phyloP scores from a whole-genome alignment of 352 stramenopile genomes.

The Globisporangium splendens region DNA sequence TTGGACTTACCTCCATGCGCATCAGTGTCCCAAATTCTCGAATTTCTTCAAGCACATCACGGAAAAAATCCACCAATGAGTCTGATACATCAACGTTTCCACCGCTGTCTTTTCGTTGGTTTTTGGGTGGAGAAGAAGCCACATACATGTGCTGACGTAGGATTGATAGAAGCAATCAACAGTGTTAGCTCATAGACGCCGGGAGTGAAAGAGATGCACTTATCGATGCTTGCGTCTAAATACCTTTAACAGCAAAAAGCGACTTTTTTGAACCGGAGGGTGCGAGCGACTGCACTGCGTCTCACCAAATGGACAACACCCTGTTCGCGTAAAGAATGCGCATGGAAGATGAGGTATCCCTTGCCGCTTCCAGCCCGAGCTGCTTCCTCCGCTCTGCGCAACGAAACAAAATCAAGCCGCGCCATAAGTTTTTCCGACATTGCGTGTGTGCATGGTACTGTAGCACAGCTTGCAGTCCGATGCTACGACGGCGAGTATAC shows the following conservation, averaged over 20 bases:
- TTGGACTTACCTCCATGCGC: slow-evolving; percentile 26
- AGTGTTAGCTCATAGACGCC: not conserved
- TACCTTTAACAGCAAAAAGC: slow-evolving; percentile 21
- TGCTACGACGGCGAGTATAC: too few relatives aligned
- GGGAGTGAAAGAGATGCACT: not conserved
- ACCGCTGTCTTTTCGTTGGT: too few relatives aligned
- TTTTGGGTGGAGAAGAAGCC: not conserved
- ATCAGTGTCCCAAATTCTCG: slow-evolving; percentile 11
- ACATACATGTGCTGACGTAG: not conserved
- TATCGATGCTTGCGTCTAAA: not conserved
- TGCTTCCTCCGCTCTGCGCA: not conserved
- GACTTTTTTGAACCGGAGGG: slow-evolving; percentile 2
- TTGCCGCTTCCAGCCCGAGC: not conserved
- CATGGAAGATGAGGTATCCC: slow-evolving; percentile 6
- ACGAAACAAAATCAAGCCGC: not conserved
- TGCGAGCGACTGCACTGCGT: slow-evolving; percentile 12
- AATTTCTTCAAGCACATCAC: slow-evolving; percentile 9
- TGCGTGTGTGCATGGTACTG: too few relatives aligned
- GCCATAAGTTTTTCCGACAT: not conserved
- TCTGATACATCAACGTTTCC: not conserved
- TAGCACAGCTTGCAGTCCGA: too few relatives aligned
- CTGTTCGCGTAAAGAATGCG: slow-evolving; percentile 18
- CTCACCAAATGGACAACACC: slow-evolving; percentile 19
- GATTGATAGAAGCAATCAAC: not conserved
- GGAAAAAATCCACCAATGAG: slow-evolving; percentile 7